Conservation (phyloP, 495 filamentous ascomycete species). For the Lasiosphaeris hirsuta region DNA sequence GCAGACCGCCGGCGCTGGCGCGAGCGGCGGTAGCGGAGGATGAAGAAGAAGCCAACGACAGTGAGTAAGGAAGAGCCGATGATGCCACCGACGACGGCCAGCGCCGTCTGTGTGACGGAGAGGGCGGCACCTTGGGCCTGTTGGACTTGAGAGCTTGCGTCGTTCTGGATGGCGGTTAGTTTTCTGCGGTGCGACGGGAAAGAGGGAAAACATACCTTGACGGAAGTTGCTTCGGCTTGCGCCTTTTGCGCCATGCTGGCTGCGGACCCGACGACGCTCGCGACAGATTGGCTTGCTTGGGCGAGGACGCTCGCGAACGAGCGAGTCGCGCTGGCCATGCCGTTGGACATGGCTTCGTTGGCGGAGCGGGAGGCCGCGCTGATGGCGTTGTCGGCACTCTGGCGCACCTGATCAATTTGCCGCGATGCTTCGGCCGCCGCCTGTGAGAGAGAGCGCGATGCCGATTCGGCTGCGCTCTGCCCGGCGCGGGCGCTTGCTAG, state of each 20-base stretch:
- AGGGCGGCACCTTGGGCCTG: slow-evolving; percentile 33
- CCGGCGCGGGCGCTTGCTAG: slow-evolving; percentile 18
- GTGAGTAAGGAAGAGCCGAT: slow-evolving; percentile 41
- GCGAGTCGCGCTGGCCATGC: slow-evolving; percentile 21
- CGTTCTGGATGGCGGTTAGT: slow-evolving; percentile 20
- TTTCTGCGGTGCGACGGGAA: not conserved
- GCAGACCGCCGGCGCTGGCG: not conserved
- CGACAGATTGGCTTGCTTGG: slow-evolving; percentile 31
- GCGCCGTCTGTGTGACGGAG: slow-evolving; percentile 37
- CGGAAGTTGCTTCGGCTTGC: slow-evolving; percentile 31
- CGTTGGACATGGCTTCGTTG: slow-evolving; percentile 16
- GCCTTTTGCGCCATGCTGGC: slow-evolving; percentile 34
- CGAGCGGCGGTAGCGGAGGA: slow-evolving; percentile 29
- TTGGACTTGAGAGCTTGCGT: slow-evolving; percentile 29
- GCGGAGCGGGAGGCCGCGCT: slow-evolving; percentile 16
- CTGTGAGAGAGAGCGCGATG: slow-evolving; percentile 24
- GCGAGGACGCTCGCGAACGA: slow-evolving; percentile 31
- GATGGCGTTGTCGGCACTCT: slow-evolving; percentile 21
- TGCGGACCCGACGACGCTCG: slow-evolving; percentile 28
- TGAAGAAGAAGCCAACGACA: slow-evolving; percentile 28
- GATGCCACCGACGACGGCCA: slow-evolving; percentile 39
- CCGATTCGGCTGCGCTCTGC: slow-evolving; percentile 20
- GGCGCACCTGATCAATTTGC: slow-evolving; percentile 11
- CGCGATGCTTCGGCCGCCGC: slow-evolving; percentile 19
- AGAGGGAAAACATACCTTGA: slow-evolving; percentile 27